A percentile compares a stretch with the other conserved stretches of the same genome.
phyloP scores from a whole-genome alignment of 1,284 basidiomycete genomes.

The Cutaneotrichosporon sp. region DNA sequence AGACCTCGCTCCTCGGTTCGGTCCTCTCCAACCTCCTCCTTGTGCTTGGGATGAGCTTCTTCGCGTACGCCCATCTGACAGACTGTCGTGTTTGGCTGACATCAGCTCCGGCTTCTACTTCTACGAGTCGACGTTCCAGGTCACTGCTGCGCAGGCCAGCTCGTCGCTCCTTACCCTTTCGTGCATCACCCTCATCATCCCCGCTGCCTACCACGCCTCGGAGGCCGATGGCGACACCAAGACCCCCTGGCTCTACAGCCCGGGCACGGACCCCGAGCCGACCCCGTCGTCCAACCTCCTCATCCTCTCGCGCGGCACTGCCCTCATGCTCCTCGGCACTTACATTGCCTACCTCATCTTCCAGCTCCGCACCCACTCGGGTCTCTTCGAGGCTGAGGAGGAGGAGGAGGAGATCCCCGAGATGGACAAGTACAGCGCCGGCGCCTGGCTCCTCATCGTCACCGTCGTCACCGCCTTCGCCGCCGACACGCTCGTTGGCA shows the following conservation, averaged over 20 bases:
- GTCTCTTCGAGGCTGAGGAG: conserved; percentile 58
- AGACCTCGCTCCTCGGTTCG: conserved; percentile 65
- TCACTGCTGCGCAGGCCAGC: conserved; percentile 81
- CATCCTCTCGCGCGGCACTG: conserved; percentile 79
- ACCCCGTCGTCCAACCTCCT: conserved; percentile 61
- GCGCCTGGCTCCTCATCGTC: conserved; percentile 59
- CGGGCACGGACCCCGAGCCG: conserved; percentile 12
- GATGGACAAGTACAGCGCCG: conserved; percentile 72
- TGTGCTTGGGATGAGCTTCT: conserved; percentile 84
- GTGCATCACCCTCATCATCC: conserved; percentile 86
- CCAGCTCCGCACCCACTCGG: conserved; percentile 60
- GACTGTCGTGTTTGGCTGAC: conserved; percentile 16
- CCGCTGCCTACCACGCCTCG: conserved; percentile 68
- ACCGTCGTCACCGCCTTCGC: conserved; percentile 83
- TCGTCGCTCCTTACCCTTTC: conserved; percentile 78
- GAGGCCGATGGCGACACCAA: conserved; percentile 28
- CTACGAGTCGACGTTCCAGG: conserved; percentile 71
- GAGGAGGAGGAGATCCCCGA: conserved; percentile 59
- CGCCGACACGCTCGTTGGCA: conserved; percentile 70
- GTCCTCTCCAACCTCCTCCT: conserved; percentile 87
- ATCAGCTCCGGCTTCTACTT: conserved; percentile 61
- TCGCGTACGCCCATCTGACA: conserved; percentile 61
- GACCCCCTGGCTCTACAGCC: conserved; percentile 20
- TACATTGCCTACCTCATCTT: conserved; percentile 74
- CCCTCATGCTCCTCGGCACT: conserved; percentile 75